Base-by-base conservation (phyloP, 2,329 filamentous ascomycete species). In the Xylaria sp. region DNA sequence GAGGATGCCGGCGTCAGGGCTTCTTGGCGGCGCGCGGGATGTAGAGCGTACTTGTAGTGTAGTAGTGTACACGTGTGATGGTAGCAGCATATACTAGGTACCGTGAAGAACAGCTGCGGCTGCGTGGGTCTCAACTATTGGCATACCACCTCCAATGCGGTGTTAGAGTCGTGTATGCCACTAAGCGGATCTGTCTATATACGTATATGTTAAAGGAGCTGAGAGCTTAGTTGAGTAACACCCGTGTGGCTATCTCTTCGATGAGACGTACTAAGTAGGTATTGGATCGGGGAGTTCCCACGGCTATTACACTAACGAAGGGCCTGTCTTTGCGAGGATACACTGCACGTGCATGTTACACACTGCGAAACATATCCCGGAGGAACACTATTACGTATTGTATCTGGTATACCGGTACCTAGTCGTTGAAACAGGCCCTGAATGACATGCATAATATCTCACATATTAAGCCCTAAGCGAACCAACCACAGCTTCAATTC, bases 391-490 rank as follows among this genome's bases (percentile, higher is more conserved):
- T 54, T 32, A 35, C 32, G 10, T 35, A 35, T 10, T 5, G 18
- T 12, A 54, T 54, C 16, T 21, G 27, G 16, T 27, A 35, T 54
- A 18, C 27, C 32, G 37, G 37, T 51, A 23, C 40, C 35, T 21
- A 21, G 37, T 57, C 50, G 29, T 35, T 21, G 61, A 65, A 42
- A 61, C 35, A 48, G 5, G 61, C 51, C 44, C 60, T 58, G 60
- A 61, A 66, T 69, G 63, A 67, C 68, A 47, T 54, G 62, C 68
- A 70, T 70, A 21, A 65, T 60, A 62, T 68, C 57, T 55, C n/a
- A 63, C 23, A 47, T 60, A 37, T 55, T 60, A 63, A 53, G 66
- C 63, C 44, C 32, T 63, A 61, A 67, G 63, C 63, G 65, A 62
- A 60, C 61, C 61, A 67, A 61, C 63, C 60, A 25, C 42, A 58